Percentiles rank a stretch among this genome's conserved stretches.
Conservation (phyloP, 2,329 filamentous ascomycete genomes). For the Ophiostoma piceae region DNA sequence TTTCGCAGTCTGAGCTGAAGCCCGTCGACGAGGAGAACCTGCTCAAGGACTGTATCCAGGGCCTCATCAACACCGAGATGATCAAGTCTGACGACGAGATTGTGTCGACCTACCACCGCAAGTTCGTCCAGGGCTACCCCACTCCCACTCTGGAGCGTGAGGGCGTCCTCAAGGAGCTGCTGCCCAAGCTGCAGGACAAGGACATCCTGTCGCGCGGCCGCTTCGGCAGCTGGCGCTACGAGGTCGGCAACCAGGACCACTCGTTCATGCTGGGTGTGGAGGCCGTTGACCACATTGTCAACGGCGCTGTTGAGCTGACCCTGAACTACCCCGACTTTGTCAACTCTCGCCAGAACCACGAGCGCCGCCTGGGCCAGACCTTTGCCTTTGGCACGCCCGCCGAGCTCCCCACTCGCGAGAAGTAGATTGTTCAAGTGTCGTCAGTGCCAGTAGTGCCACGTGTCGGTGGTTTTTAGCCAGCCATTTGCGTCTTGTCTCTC, state of each 20-base stretch:
- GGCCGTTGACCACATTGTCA: slow-evolving; percentile 84
- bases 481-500: background rate
- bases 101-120: slow-evolving; percentile 94
- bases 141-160: slow-evolving; percentile 93
- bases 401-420: slow-evolving; percentile 38
- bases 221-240: slow-evolving; percentile 97
- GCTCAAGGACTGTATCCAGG: slow-evolving; percentile 86
- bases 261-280: slow-evolving; percentile 96
- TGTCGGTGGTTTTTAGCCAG: background rate
- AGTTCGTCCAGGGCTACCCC: slow-evolving; percentile 97
- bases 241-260: slow-evolving; percentile 93
- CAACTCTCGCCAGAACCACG: slow-evolving; percentile 67
- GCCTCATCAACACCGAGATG: slow-evolving; percentile 97
- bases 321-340: slow-evolving; percentile 97
- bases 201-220: slow-evolving; percentile 94
- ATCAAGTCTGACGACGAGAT: slow-evolving; percentile 87
- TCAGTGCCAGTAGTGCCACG: background rate
- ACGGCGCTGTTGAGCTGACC: slow-evolving; percentile 83
- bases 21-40: slow-evolving; percentile 81
- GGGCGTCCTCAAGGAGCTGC: slow-evolving; percentile 83
- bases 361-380: slow-evolving; percentile 54
- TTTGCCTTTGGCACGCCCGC: slow-evolving; percentile 37
- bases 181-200: slow-evolving; percentile 85
- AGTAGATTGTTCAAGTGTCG: slow-evolving; percentile 12
- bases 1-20: slow-evolving; percentile 94